Conservation (phyloP, 2,329 filamentous ascomycete genomes). For the Berkeleyomyces basicola region DNA sequence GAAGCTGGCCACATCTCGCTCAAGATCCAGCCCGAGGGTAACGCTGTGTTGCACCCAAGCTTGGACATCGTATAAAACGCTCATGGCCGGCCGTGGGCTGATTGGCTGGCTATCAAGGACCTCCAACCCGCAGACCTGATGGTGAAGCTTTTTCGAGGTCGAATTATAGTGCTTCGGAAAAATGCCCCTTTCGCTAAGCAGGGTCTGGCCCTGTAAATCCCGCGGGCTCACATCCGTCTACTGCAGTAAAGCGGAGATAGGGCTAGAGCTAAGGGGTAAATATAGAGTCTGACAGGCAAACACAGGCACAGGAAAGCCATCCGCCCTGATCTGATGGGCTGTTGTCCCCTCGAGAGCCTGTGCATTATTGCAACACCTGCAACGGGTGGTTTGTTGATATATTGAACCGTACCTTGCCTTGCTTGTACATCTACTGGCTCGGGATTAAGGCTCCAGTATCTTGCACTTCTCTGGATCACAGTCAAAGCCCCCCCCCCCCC, state of each 20-base stretch:
- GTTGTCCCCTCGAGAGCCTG: not conserved
- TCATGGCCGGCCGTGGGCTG: not conserved
- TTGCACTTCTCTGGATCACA: no score
- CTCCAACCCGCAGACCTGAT: not conserved
- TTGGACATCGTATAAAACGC: not conserved
- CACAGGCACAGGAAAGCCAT: not conserved
- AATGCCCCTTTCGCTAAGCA: not conserved
- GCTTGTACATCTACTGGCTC: no score
- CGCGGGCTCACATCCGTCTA: not conserved
- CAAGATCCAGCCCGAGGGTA: not conserved
- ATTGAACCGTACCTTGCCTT: no score
- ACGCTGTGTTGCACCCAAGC: not conserved
- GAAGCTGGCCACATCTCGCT: not conserved
- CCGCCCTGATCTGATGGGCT: not conserved
- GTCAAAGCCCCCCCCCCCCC: no score
- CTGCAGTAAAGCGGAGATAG: not conserved
- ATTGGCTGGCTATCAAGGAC: not conserved
- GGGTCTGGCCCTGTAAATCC: not conserved
- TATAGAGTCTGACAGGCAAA: not conserved
- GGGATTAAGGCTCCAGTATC: no score
- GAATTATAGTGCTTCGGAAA: not conserved
- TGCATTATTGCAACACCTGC: no score
- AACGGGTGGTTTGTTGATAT: no score
- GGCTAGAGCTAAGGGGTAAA: not conserved
- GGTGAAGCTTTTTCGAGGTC: not conserved